Conservation (phyloP, 495 filamentous ascomycete genomes). For the Immersiella caudata region DNA sequence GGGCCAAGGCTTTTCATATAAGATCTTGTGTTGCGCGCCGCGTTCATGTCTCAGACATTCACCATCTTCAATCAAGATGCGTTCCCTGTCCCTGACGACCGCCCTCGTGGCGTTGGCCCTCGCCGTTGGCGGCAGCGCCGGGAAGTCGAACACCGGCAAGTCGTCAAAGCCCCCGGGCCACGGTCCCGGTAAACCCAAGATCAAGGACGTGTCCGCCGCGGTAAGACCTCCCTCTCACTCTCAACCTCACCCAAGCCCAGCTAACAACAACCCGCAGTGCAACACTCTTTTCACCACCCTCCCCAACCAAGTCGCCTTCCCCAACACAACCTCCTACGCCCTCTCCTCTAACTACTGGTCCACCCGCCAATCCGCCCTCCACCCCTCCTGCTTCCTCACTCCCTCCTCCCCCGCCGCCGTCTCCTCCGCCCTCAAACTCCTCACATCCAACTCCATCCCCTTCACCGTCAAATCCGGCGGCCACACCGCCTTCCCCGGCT, state of each 20-base stretch:
- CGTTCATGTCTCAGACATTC: neutral
- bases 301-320: constrained; percentile 27
- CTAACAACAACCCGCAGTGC: constrained; percentile 18
- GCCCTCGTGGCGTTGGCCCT: too few species aligned
- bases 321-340: constrained; percentile 25
- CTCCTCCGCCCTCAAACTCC: constrained; percentile 39
- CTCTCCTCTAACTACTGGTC: constrained; percentile 52
- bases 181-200: too few species aligned
- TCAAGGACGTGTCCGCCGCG: too few species aligned
- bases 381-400: constrained; percentile 48
- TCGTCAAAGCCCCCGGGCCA: too few species aligned
- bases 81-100: too few species aligned
- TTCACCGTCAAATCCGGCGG: constrained; percentile 59
- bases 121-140: too few species aligned
- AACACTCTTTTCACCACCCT: constrained; percentile 20
- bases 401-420: constrained; percentile 43
- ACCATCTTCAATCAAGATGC: neutral
- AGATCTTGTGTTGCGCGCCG: neutral
- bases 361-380: constrained; percentile 39
- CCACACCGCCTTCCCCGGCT: constrained; percentile 54
- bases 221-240: too few species aligned
- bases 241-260: neutral
- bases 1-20: neutral
- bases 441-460: constrained; percentile 37
- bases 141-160: too few species aligned